phyloP scores from a whole-genome alignment of 2,329 filamentous ascomycete species.

The Stachybotrys chartarum region DNA sequence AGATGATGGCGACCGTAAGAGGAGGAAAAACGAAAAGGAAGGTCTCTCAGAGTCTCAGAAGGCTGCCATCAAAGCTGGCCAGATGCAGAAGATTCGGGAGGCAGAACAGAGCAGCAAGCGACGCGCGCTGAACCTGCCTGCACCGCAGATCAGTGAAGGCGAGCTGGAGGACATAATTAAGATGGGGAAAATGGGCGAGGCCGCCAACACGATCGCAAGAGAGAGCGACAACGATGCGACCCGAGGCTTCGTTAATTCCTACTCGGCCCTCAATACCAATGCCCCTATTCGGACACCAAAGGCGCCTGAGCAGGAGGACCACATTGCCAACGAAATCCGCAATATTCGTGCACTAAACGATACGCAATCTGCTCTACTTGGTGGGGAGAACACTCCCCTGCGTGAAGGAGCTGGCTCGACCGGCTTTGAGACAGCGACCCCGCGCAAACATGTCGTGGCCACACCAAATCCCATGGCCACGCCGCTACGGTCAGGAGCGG shows the following conservation, averaged over 20 bases:
- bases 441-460: constrained; percentile 71
- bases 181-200: constrained; percentile 91
- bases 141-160: constrained; percentile 84
- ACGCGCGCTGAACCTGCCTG: constrained; percentile 70
- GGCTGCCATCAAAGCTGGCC: constrained; percentile 85
- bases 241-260: constrained; percentile 78
- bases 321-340: constrained; percentile 91
- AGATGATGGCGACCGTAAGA: constrained; percentile 72
- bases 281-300: constrained; percentile 89
- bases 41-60: constrained; percentile 71
- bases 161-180: constrained; percentile 98
- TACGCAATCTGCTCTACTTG: constrained; percentile 86
- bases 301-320: constrained; percentile 87
- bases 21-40: constrained; percentile 82
- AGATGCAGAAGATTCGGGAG: constrained; percentile 90
- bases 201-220: constrained; percentile 67
- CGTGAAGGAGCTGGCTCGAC: constrained; percentile 76
- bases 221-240: constrained; percentile 80
- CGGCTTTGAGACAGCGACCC: constrained; percentile 78
- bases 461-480: constrained; percentile 96
- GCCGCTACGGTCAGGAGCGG: constrained; percentile 60
- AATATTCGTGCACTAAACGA: constrained; percentile 90
- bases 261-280: constrained; percentile 69
- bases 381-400: constrained; percentile 87
- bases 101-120: constrained; percentile 96